These are phyloP conservation scores for Camellia japonica DNA, from an alignment of 148 eudicot species.

Conservation along the genomic window DNA sequence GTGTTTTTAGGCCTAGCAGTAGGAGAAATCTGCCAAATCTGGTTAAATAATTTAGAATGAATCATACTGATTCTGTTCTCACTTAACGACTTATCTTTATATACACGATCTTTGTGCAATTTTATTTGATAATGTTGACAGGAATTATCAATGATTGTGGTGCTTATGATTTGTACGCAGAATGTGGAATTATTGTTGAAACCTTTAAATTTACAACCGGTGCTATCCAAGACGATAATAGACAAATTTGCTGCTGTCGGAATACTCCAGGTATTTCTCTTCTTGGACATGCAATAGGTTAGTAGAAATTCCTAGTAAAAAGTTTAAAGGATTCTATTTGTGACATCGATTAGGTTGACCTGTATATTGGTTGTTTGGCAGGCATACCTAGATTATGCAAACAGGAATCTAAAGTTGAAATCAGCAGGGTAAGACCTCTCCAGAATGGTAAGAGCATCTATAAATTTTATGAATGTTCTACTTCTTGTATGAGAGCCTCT, in stretches of 20 bases:
- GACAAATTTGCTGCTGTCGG: slow-evolving; percentile 98
- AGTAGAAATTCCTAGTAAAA: neutral
- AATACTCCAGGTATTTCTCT: slow-evolving; percentile 71
- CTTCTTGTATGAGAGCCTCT: neutral
- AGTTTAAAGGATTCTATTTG: neutral
- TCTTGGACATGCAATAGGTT: neutral
- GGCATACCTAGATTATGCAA: slow-evolving; percentile 73
- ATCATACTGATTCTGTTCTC: neutral
- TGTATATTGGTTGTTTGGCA: slow-evolving; percentile 23
- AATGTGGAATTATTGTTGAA: slow-evolving; percentile 60
- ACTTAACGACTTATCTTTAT: neutral
- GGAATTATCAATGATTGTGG: neutral
- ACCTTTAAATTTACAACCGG: slow-evolving; percentile 68
- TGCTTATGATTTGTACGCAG: slow-evolving; percentile 35
- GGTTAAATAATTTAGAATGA: neutral
- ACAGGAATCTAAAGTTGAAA: slow-evolving; percentile 25
- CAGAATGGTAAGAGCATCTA: neutral
- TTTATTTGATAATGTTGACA: neutral
- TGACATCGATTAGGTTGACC: neutral
- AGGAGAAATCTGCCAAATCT: neutral
- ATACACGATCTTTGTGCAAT: neutral
- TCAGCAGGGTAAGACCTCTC: slow-evolving; percentile 6
- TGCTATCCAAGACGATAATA: slow-evolving; percentile 53
- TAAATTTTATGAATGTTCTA: neutral
- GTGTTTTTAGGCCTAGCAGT: neutral